phyloP scores from a whole-genome alignment of 805 yeast species.

The Komagataella populi region DNA sequence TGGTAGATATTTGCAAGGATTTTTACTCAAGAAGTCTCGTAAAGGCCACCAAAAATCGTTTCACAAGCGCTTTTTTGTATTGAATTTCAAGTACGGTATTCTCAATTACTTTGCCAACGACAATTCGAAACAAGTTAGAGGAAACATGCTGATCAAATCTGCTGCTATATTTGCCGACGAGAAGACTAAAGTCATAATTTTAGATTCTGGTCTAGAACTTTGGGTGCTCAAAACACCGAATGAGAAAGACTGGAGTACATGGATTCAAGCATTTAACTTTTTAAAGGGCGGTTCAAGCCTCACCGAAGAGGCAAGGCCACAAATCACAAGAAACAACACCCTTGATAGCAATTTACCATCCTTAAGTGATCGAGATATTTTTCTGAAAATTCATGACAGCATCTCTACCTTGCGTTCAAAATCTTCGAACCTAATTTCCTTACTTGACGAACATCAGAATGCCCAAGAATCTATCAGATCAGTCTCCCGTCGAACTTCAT shows the following conservation, averaged over 20 bases:
- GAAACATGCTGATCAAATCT: slow-evolving; percentile 78
- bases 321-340: background rate
- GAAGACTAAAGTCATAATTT: slow-evolving; percentile 51
- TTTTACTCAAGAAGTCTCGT: slow-evolving; percentile 56
- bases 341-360: background rate
- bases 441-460: background rate
- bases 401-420: background rate
- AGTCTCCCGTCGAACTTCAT: background rate
- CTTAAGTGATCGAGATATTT: background rate
- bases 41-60: slow-evolving; percentile 75
- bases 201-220: slow-evolving; percentile 91
- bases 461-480: background rate
- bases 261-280: slow-evolving; percentile 71
- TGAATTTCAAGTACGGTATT: slow-evolving; percentile 73
- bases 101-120: slow-evolving; percentile 68
- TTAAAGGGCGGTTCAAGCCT: slow-evolving; percentile 14
- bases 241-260: slow-evolving; percentile 53
- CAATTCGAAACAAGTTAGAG: slow-evolving; percentile 63
- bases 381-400: background rate
- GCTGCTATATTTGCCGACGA: slow-evolving; percentile 75
- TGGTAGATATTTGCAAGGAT: slow-evolving; percentile 68
- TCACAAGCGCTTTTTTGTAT: slow-evolving; percentile 69
- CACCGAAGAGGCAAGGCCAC: slow-evolving; percentile 5
- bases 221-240: slow-evolving; percentile 75
- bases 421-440: background rate